Percentiles rank a stretch among this genome's conserved stretches.
Conservation (phyloP, 495 filamentous ascomycete genomes). For the Friedmanniomyces simplex region DNA sequence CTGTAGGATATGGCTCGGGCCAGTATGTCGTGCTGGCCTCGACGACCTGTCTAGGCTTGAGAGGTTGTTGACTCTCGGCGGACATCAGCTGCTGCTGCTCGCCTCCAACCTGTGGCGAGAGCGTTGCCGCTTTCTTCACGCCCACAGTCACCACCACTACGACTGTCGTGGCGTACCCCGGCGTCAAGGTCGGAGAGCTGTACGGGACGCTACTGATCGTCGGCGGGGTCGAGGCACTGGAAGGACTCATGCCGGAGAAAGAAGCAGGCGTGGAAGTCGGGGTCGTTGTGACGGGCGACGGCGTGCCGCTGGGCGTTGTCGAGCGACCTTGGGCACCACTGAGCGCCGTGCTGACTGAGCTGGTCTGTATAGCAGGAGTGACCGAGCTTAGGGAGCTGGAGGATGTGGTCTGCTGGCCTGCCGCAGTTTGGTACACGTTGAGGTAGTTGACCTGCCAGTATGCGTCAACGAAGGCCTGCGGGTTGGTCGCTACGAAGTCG, state of each 20-base stretch:
- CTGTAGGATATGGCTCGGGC: no score
- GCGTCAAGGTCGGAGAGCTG: neutral
- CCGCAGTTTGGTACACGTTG: constrained; percentile 23
- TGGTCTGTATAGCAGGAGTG: constrained; percentile 6
- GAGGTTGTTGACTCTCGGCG: no score
- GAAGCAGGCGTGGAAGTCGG: neutral
- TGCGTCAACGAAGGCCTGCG: constrained; percentile 24
- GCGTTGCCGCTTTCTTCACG: neutral
- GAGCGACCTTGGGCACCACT: constrained; percentile 4
- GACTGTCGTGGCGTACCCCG: neutral
- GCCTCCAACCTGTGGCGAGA: neutral
- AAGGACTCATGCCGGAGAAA: neutral
- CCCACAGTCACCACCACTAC: neutral
- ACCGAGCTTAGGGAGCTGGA: constrained; percentile 6
- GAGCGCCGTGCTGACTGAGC: constrained; percentile 4
- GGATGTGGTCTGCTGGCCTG: neutral
- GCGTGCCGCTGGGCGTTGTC: constrained; percentile 4
- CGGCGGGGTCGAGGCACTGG: neutral
- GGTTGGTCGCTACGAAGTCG: constrained; percentile 27
- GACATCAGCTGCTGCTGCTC: neutral
- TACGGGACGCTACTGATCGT: neutral
- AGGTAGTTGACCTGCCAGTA: constrained; percentile 31
- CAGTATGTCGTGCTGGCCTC: no score
- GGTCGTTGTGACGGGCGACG: neutral
- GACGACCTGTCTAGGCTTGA: no score